Conservation (phyloP, 2,329 filamentous ascomycete genomes). For the Aspergillus clavatus region DNA sequence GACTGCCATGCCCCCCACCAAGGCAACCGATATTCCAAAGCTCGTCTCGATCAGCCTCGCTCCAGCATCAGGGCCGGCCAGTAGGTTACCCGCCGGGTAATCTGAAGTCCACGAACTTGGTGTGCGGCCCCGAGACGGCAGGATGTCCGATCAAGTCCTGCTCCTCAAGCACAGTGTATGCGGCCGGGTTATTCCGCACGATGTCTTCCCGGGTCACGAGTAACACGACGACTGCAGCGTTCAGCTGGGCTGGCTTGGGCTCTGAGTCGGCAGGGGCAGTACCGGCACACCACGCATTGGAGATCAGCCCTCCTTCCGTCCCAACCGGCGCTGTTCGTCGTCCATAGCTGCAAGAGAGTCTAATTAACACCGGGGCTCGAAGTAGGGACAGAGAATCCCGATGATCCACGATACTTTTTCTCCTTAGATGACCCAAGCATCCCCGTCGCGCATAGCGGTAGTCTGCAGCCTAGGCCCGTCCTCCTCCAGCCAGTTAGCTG, state of each 20-base stretch:
- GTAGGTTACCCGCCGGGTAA: constrained; percentile 2
- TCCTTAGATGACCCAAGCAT: constrained; percentile 50
- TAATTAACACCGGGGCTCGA: too few relatives aligned
- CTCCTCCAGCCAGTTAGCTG: constrained; percentile 51
- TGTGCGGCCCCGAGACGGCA: constrained; percentile 48
- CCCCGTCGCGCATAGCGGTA: constrained; percentile 45
- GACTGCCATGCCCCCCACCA: constrained; percentile 53
- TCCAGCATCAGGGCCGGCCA: too few relatives aligned
- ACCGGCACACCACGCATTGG: constrained; percentile 50
- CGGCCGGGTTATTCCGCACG: constrained; percentile 38
- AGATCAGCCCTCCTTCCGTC: constrained; percentile 50
- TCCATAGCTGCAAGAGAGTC: too few relatives aligned
- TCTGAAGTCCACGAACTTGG: too few relatives aligned
- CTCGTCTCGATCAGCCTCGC: constrained; percentile 2
- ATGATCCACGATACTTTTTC: too few relatives aligned
- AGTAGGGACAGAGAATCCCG: too few relatives aligned
- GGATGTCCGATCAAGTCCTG: constrained; percentile 45
- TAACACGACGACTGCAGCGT: constrained; percentile 46
- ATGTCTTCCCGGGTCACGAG: constrained; percentile 48
- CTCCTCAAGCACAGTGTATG: constrained; percentile 47
- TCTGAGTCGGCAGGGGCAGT: constrained; percentile 17
- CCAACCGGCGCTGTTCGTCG: constrained; percentile 53
- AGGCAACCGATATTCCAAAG: constrained; percentile 36
- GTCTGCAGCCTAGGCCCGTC: constrained; percentile 48
- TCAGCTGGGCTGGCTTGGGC: constrained; percentile 11